These are phyloP conservation scores for Candida incommunis DNA, from an alignment of 805 yeast genomes.

Conservation along the genomic window DNA sequence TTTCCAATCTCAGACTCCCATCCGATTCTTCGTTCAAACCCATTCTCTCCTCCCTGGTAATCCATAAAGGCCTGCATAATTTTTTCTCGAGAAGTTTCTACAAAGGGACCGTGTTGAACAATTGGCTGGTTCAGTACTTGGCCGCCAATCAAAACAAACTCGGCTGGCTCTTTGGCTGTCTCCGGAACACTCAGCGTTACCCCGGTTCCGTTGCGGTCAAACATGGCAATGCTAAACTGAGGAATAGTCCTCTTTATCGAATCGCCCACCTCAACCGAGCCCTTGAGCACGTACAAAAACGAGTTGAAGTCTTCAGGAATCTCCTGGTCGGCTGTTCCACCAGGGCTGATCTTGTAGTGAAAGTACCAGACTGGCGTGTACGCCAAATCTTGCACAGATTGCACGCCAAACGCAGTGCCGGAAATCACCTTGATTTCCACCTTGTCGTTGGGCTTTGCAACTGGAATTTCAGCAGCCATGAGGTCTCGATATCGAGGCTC, in stretches of 20 bases:
- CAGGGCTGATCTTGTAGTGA: slow-evolving; percentile 49
- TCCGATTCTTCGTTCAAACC: not conserved
- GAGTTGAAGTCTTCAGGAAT: slow-evolving; percentile 50
- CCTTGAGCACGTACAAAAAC: slow-evolving; percentile 54
- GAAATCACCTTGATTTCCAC: slow-evolving; percentile 58
- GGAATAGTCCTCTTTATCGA: slow-evolving; percentile 17
- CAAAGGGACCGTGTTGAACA: slow-evolving; percentile 88
- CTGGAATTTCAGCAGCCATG: slow-evolving; percentile 52
- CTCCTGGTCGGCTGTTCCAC: slow-evolving; percentile 46
- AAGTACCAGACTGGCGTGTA: slow-evolving; percentile 71
- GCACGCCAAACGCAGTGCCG: slow-evolving; percentile 65
- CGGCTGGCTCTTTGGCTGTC: slow-evolving; percentile 29
- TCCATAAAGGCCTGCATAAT: slow-evolving; percentile 58
- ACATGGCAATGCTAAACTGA: slow-evolving; percentile 42
- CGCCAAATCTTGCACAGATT: slow-evolving; percentile 59
- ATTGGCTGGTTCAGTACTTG: slow-evolving; percentile 56
- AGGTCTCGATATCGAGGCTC: slow-evolving; percentile 69
- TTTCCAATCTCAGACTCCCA: slow-evolving; percentile 1
- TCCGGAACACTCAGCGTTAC: slow-evolving; percentile 41
- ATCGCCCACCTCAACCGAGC: slow-evolving; percentile 36
- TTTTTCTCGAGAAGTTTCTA: slow-evolving; percentile 52
- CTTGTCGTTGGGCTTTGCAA: slow-evolving; percentile 44
- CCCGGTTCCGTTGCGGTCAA: slow-evolving; percentile 53
- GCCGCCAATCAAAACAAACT: slow-evolving; percentile 68
- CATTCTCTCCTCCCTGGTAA: slow-evolving; percentile 35